Percentiles rank a stretch among this genome's conserved stretches.
These are phyloP conservation scores for Sordariomycetes sp. DNA, from an alignment of 2,329 filamentous ascomycete species.

Conservation along the genomic window DNA sequence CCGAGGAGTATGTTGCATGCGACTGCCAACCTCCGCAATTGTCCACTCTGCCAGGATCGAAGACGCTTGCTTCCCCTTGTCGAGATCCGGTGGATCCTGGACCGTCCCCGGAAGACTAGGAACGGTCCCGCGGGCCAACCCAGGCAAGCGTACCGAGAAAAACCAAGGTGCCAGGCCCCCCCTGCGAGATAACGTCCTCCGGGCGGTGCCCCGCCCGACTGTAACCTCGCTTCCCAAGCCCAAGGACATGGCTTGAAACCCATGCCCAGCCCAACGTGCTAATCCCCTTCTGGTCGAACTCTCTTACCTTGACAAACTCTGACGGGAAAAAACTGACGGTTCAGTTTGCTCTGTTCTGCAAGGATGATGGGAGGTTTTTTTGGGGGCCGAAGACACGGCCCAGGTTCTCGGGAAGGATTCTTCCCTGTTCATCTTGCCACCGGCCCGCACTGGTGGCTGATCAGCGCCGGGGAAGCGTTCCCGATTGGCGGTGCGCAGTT, in stretches of 20 bases:
- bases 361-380: not conserved
- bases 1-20: too few species aligned
- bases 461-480: not conserved
- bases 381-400: not conserved
- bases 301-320: not conserved
- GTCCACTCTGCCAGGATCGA: not conserved
- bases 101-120: not conserved
- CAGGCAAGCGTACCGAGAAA: too few species aligned
- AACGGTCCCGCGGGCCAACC: not conserved
- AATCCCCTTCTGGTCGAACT: not conserved
- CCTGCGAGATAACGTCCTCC: not conserved
- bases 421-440: not conserved
- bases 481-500: not conserved
- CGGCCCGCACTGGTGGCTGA: not conserved
- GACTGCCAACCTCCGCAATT: not conserved
- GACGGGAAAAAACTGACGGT: not conserved
- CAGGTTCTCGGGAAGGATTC: too few species aligned
- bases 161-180: not conserved
- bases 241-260: constrained; percentile 5
- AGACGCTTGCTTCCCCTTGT: not conserved
- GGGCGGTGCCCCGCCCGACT: not conserved
- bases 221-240: not conserved
- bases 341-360: not conserved
- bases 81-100: not conserved
- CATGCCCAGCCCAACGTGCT: not conserved